Percentiles rank a stretch among this genome's conserved stretches.
Conservation (phyloP, 176 grass and related monocot genomes). For the Bothriochloa decipiens region DNA sequence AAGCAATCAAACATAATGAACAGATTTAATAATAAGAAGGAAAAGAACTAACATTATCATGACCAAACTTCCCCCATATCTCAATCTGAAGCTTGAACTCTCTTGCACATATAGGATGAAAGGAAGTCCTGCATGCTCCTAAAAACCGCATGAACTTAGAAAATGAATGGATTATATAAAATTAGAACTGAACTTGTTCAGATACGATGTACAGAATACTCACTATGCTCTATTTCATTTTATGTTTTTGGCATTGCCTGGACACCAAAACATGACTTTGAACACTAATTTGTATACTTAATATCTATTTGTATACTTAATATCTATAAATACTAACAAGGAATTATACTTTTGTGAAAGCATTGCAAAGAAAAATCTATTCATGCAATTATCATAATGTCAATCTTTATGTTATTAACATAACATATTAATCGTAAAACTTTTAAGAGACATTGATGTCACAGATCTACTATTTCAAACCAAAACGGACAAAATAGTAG, state of each 20-base stretch:
- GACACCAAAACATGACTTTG: background rate
- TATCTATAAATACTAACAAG: background rate
- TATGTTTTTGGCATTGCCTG: background rate
- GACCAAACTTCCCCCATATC: constrained; percentile 93
- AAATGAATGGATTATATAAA: background rate
- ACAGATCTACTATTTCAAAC: background rate
- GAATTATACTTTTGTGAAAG: background rate
- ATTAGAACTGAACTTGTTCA: background rate
- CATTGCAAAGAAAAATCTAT: background rate
- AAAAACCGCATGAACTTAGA: constrained; percentile 38
- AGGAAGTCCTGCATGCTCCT: constrained; percentile 93
- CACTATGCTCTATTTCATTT: background rate
- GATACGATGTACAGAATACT: constrained; percentile 25
- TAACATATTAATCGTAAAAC: background rate
- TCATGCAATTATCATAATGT: background rate
- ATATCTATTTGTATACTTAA: background rate
- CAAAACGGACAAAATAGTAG: background rate
- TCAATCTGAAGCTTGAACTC: constrained; percentile 89
- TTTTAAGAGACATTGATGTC: background rate
- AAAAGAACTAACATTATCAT: constrained; percentile 73
- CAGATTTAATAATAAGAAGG: constrained; percentile 28
- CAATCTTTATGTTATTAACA: background rate
- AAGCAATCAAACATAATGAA: constrained; percentile 34
- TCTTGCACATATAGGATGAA: constrained; percentile 97
- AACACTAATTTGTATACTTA: background rate